phyloP scores from a whole-genome alignment of 257 asterid species.

The Solanum arcanum region DNA sequence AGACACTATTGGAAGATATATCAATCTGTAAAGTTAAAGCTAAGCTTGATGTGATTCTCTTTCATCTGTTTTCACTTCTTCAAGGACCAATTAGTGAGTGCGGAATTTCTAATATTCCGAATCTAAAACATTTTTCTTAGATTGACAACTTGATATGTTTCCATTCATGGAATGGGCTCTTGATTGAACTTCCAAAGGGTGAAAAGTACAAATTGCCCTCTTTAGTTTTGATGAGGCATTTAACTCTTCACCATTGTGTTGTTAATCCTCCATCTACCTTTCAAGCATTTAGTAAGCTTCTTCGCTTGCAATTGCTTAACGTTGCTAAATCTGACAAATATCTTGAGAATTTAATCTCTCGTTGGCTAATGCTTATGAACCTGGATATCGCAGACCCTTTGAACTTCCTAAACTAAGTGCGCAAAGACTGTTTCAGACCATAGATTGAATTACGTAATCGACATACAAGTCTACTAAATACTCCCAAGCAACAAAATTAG shows the following conservation, averaged over 20 bases:
- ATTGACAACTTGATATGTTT: too few species aligned
- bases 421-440: neutral
- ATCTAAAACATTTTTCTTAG: too few species aligned
- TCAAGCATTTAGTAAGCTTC: neutral
- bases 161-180: neutral
- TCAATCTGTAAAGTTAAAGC: too few species aligned
- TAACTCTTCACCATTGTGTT: neutral
- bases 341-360: neutral
- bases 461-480: neutral
- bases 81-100: too few species aligned
- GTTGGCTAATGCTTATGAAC: neutral
- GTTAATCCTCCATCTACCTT: neutral
- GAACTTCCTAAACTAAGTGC: neutral
- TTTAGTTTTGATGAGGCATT: neutral
- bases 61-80: too few species aligned
- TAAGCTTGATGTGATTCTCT: too few species aligned
- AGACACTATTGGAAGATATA: too few species aligned
- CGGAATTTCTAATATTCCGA: too few species aligned
- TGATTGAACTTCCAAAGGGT: neutral
- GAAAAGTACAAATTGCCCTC: neutral
- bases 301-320: neutral
- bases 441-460: neutral
- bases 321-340: neutral
- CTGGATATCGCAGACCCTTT: neutral
- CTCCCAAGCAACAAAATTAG: neutral